Conservation (phyloP, 2,329 filamentous ascomycete species). For the Cladosporium sp. region DNA sequence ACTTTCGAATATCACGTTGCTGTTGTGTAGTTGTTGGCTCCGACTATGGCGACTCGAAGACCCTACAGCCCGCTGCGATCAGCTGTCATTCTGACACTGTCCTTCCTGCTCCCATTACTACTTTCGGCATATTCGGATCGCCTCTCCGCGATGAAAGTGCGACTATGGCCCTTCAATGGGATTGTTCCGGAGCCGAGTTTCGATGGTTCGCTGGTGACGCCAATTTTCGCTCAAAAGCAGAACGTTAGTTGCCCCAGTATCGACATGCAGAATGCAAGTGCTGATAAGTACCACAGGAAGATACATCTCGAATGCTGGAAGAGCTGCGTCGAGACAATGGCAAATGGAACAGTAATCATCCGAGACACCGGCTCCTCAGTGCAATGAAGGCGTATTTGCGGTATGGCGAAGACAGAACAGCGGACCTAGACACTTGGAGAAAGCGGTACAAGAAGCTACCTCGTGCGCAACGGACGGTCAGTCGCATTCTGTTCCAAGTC, state of each 20-base stretch:
- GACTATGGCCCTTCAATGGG: no score
- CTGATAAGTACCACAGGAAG: not conserved
- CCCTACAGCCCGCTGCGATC: slow-evolving; percentile 4
- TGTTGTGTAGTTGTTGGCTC: not conserved
- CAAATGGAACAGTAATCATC: slow-evolving; percentile 29
- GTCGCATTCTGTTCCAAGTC: not conserved
- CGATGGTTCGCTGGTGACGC: not conserved
- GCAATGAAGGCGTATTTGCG: slow-evolving; percentile 67
- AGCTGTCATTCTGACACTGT: not conserved
- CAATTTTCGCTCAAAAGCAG: not conserved
- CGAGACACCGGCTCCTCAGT: slow-evolving; percentile 75
- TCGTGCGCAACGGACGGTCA: slow-evolving; percentile 15
- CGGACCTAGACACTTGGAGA: slow-evolving; percentile 17
- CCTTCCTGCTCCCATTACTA: not conserved
- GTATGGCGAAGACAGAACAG: slow-evolving; percentile 15
- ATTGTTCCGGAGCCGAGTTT: no score
- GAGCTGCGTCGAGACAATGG: slow-evolving; percentile 13
- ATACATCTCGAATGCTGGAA: slow-evolving; percentile 10
- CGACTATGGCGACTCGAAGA: not conserved
- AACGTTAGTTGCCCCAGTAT: not conserved
- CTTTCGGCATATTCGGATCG: not conserved
- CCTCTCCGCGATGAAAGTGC: not conserved
- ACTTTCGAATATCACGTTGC: not conserved
- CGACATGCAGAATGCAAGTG: no score
- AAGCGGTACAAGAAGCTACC: slow-evolving; percentile 18